Evolutionary conservation across 108 stramenopile species (phyloP), one percentile per base, ranked within the genome.

Genomic region (Cyclotella atomus): DNA sequence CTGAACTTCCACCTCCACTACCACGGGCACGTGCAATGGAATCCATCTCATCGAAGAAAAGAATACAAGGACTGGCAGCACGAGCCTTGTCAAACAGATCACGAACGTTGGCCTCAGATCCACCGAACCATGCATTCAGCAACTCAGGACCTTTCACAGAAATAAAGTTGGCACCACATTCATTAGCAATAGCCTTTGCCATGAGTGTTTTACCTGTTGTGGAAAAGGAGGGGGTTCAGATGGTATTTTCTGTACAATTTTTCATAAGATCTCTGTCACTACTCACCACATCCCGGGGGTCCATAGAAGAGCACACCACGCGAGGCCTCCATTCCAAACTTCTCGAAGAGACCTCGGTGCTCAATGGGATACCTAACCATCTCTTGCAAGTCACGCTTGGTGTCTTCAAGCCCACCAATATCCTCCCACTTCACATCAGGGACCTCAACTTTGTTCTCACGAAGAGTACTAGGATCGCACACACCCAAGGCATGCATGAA

Each of bases 1-100:
- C 97, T 41, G 89, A 93, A 66, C 96, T 86, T 15, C 96, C 97
- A 24, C 85, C 87, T 23, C 89, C 85, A 59, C 90, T 85, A 65
- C 73, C 72, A 50, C 79, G 72, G 54, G 71, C 72, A 47, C 72
- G 75, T 23, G 75, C 97, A 36, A 99, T 93, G 20, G 97, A 96
- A 79, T 99, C 98, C 71, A 99, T 95, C 75, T 99, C 99, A 77
- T 99, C 99, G 68, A 99, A 98, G 85, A 99, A 97, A n/a, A 99
- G 83, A 67, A 99, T 97, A 78, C 97, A 98, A 1, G 93, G 93
- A 75, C 87, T 88, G 16, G 92, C 91, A 4, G 91, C 84, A 6
- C 92, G 88, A 17, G 95, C 97, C 73, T 93, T 94, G 79, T 93
- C 91, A 69, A 95, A 95, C 5, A 97, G 84, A 73, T 97, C 94